Evolutionary conservation across 495 filamentous ascomycete genomes (phyloP).

Genomic region (Hyphodiscus hymeniophilus): DNA sequence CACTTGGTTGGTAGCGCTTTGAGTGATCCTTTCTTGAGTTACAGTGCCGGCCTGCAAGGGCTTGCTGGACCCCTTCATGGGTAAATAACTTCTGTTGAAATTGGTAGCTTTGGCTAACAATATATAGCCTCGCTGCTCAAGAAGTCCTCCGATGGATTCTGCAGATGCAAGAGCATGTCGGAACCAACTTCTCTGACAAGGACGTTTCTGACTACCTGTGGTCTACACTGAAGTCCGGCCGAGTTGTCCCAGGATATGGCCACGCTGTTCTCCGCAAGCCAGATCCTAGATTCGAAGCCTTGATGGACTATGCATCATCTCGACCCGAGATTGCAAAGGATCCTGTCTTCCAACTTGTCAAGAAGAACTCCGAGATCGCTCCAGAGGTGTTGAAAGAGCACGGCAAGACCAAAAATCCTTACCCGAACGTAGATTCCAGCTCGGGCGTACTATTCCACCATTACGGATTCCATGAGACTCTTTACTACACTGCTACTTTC

Average conservation of each 20-base stretch:
- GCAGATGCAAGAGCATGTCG: constrained; percentile 86
- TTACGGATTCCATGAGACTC: constrained; percentile 91
- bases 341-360: constrained; percentile 88
- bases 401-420: constrained; percentile 96
- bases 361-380: constrained; percentile 69
- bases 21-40: constrained; percentile 90
- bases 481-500: constrained; percentile 97
- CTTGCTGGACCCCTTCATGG: constrained; percentile 93
- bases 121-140: constrained; percentile 71
- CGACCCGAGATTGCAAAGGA: constrained; percentile 78
- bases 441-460: constrained; percentile 95
- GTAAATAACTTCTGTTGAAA: constrained; percentile 27
- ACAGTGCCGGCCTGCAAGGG: constrained; percentile 91
- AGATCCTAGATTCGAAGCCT: constrained; percentile 88
- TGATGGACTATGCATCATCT: constrained; percentile 88
- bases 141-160: constrained; percentile 95
- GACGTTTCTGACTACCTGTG: constrained; percentile 86
- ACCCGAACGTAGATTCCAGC: constrained; percentile 88
- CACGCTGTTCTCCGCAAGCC: constrained; percentile 96
- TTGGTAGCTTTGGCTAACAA: constrained; percentile 15
- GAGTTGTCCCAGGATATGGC: constrained; percentile 95
- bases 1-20: constrained; percentile 95
- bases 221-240: constrained; percentile 85
- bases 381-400: constrained; percentile 85
- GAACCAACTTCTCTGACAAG: constrained; percentile 63